phyloP scores from a whole-genome alignment of 2,329 filamentous ascomycete species.

The Huntiella savannae region DNA sequence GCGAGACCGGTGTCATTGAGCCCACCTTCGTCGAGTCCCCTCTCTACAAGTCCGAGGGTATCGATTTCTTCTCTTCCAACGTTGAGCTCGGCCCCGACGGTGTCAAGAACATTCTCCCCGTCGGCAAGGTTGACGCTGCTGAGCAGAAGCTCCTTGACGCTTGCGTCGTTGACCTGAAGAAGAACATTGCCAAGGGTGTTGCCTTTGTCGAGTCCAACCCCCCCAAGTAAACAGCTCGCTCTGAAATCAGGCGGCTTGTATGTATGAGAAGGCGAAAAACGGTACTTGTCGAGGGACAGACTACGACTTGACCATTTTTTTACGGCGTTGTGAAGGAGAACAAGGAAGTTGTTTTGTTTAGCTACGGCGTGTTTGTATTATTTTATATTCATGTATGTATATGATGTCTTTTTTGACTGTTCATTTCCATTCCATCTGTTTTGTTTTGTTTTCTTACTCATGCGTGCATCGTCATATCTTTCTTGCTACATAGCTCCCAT shows the following conservation, averaged over 20 bases:
- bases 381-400: too few species aligned
- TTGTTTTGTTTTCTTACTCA: too few species aligned
- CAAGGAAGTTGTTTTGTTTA: too few species aligned
- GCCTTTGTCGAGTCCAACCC: constrained; percentile 27
- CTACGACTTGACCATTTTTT: background rate
- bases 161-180: constrained; percentile 66
- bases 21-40: constrained; percentile 93
- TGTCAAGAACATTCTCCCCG: constrained; percentile 77
- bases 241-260: too few species aligned
- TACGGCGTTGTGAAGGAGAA: too few species aligned
- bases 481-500: too few species aligned
- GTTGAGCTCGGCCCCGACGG: constrained; percentile 94
- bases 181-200: constrained; percentile 89
- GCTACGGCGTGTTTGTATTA: too few species aligned
- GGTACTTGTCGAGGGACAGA: constrained; percentile 5
- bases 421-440: too few species aligned
- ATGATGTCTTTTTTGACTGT: too few species aligned
- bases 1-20: constrained; percentile 89
- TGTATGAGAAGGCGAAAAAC: too few species aligned
- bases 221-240: constrained; percentile 7
- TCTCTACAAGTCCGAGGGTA: constrained; percentile 94
- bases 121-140: constrained; percentile 66
- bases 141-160: constrained; percentile 84
- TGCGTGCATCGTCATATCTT: too few species aligned
- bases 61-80: constrained; percentile 90